Evolutionary conservation across 768 basidiomycete genomes (phyloP), one percentile per base, ranked within the genome.

Genomic region (Glaciozyma antarctica): DNA sequence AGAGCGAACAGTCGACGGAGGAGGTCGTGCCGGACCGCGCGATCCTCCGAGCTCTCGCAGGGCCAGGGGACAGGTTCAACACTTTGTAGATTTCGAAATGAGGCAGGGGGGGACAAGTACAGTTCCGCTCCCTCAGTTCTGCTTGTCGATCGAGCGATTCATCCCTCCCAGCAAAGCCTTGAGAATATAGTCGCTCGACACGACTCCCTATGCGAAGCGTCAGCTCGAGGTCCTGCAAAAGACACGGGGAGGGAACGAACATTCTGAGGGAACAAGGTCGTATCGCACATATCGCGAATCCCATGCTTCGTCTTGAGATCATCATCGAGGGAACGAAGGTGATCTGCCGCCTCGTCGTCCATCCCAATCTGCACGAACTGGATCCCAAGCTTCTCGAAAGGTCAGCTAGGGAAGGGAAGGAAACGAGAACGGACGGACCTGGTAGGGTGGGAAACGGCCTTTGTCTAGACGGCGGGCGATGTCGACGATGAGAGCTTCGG

Each of bases 281-380:
- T 72, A 57, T 72, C 71, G 30, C 67, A 65, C 34, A 69, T 64
- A 24, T 72, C 71, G 8, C 71, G 54, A 60, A 72, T 64, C 5
- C 52, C 44, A 28, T 65, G 64, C 64, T 65, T 65, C 24, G 55
- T 38, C 43, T 38, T 48, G 45, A 65, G 48, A 41, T 65, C 64
- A 45, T 65, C 64, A 58, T 64, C 63, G 22, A 64, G 52, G 8
- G 24, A 22, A 5, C 58, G 32, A 15, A 64, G n/a, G 41, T 63
- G 62, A n/a, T 58, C 62, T 2, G 62, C 43, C 22, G 62, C 65
- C 32, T 66, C 65, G 32, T 66, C 65, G 48, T 76, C 75, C 53
- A 81, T 74, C 7, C 87, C 87, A 44, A 88, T 82, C 74, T 88
- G 87, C 1, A 88, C 81, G 58, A 88, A 86, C 68, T 86, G 85